Percentiles rank a stretch among this genome's conserved stretches.
phyloP scores from a whole-genome alignment of 345 rosid species.

The Garcia nutans region DNA sequence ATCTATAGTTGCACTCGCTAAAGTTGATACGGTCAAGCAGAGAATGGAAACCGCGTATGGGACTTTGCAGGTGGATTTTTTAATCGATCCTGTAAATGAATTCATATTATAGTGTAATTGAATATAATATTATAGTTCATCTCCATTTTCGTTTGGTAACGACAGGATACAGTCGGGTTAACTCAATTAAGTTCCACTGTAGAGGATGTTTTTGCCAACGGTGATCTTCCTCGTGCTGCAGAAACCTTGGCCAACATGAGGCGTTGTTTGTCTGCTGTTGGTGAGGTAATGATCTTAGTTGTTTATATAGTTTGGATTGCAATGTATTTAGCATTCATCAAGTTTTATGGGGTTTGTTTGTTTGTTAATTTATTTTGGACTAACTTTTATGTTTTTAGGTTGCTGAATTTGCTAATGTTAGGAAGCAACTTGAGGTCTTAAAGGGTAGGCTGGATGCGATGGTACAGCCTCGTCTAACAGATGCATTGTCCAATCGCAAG shows the following conservation, averaged over 20 bases:
- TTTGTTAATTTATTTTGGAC: not conserved
- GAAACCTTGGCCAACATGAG: constrained; percentile 99
- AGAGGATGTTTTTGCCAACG: constrained; percentile 95
- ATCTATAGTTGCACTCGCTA: constrained; percentile 84
- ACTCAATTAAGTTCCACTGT: constrained; percentile 94
- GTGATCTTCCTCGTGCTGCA: constrained; percentile 98
- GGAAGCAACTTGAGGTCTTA: constrained; percentile 90
- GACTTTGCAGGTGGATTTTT: constrained; percentile 68
- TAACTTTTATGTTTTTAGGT: constrained; percentile 44
- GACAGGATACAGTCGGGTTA: constrained; percentile 94
- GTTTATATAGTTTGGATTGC: not conserved
- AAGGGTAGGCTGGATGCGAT: constrained; percentile 89
- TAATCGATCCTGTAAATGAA: not conserved
- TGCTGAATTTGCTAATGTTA: constrained; percentile 95
- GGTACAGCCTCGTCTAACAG: constrained; percentile 97
- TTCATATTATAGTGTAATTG: not conserved
- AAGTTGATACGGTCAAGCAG: constrained; percentile 94
- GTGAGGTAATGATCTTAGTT: constrained; percentile 56
- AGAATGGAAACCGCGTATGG: constrained; percentile 96
- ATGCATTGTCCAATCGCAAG: constrained; percentile 93
- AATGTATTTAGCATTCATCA: not conserved
- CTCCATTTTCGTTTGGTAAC: not conserved
- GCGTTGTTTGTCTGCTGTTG: constrained; percentile 96
- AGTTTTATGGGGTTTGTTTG: not conserved
- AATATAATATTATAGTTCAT: not conserved